Conservation (phyloP, 352 stramenopile species). For the Chrysophaeum taylorii region DNA sequence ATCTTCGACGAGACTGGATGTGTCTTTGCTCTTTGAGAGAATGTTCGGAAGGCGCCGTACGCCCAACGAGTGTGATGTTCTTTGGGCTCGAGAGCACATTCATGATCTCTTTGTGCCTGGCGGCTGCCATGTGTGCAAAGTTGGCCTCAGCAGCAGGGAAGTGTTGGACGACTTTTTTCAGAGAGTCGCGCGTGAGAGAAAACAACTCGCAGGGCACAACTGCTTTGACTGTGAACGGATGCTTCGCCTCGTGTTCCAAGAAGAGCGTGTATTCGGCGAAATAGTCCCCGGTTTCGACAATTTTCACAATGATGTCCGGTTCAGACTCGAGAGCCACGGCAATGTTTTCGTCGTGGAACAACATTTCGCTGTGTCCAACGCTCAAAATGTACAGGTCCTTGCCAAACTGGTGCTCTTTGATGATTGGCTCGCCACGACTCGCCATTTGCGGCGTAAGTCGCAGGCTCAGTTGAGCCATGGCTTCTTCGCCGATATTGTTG, state of each 20-base stretch:
- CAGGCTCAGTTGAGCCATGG: neutral
- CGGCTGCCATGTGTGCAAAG: no score
- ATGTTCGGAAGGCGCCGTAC: no score
- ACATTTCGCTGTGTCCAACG: neutral
- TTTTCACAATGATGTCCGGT: neutral
- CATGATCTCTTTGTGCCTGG: no score
- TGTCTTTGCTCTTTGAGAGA: no score
- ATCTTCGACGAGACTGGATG: no score
- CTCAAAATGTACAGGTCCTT: neutral
- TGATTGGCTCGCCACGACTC: neutral
- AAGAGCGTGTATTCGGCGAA: neutral
- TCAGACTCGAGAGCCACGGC: neutral
- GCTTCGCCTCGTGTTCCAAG: neutral
- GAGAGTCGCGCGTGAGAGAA: no score
- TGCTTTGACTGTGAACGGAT: neutral
- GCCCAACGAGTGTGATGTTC: no score
- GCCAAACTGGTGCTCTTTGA: neutral
- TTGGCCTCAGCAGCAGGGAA: no score
- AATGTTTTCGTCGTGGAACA: neutral
- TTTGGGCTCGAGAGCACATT: no score
- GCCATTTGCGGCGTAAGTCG: neutral
- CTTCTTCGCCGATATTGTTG: neutral
- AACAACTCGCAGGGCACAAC: neutral
- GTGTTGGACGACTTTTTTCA: no score
- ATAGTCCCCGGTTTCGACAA: neutral